A percentile compares a stretch with the other conserved stretches of the same genome.
These are phyloP conservation scores for Lyophyllum atratum DNA, from an alignment of 768 basidiomycete genomes.

Conservation along the genomic window DNA sequence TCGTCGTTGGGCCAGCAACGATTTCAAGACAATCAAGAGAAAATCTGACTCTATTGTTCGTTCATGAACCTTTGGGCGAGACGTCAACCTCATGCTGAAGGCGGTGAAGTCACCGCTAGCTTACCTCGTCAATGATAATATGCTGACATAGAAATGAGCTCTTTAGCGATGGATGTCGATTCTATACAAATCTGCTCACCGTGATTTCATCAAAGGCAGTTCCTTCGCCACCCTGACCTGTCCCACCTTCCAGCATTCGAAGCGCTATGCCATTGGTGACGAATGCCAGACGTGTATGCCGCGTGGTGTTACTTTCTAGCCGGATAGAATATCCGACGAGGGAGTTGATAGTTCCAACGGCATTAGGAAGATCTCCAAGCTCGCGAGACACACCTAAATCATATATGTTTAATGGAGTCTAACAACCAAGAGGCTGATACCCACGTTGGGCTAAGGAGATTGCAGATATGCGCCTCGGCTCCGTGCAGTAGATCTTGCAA, in stretches of 20 bases:
- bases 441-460: constrained; percentile 89
- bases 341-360: constrained; percentile 75
- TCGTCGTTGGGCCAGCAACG: constrained; percentile 70
- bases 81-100: neutral
- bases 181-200: constrained; percentile 41
- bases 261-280: constrained; percentile 95
- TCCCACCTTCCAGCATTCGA: constrained; percentile 92
- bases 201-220: constrained; percentile 93
- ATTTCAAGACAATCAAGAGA: constrained; percentile 89
- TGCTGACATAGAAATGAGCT: constrained; percentile 51
- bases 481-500: constrained; percentile 94
- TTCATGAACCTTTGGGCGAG: constrained; percentile 77
- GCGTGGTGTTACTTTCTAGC: constrained; percentile 82
- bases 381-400: constrained; percentile 76
- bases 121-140: constrained; percentile 92
- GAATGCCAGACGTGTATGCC: constrained; percentile 77
- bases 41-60: constrained; percentile 98
- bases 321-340: constrained; percentile 95
- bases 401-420: constrained; percentile 2
- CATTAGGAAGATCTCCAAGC: constrained; percentile 80
- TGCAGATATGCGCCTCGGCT: constrained; percentile 94
- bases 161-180: neutral
- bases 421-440: constrained; percentile 11
- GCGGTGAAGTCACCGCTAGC: neutral
- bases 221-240: constrained; percentile 67